Evolutionary conservation across 2,329 filamentous ascomycete species (phyloP), one percentile per base, ranked within the genome.

Genomic region (Xylariales sp.): DNA sequence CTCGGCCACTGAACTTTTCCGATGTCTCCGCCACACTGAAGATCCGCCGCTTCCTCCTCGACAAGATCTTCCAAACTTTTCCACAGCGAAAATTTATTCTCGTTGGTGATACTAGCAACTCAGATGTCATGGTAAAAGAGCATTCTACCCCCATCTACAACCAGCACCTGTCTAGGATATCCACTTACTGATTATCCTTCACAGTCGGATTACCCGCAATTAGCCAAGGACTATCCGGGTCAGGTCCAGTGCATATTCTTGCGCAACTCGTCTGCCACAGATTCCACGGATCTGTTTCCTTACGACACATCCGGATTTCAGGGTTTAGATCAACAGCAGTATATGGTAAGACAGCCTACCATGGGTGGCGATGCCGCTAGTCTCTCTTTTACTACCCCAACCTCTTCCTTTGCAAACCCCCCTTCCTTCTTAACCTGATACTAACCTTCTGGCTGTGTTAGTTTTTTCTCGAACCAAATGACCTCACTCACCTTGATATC

Each of bases 181-280:
- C n/a, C n/a, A n/a, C n/a, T n/a, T n/a, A n/a, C n/a, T n/a, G n/a
- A n/a, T n/a, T n/a, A n/a, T n/a, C n/a, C n/a, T n/a, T n/a, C n/a
- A 37, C 16, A 37, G 34, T 74, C 65, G 37, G 80, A 69, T 33
- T 78, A 77, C 47, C 73, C 74, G 0, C 66, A 71, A 39, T 63
- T 89, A 55, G 84, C 71, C 6, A 74, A 70, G 33, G 72, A 83
- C 42, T 84, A 78, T 51, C 84, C 84, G 0, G 71, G 72, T 13
- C 83, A 88, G 53, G 83, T 90, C 4, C 80, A 84, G 50, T 90
- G 85, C 59, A 89, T 90, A 49, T 77, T 87, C 48, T 65, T 91
- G 16, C 76, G 86, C 38, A 90, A 90, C 60, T 87, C 83, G 0
- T 78, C 73, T 7, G 71, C 80, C 0, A 89, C 85, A 0, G 85